phyloP scores from a whole-genome alignment of 202 grass and related monocot species.

The Musa balbisiana region DNA sequence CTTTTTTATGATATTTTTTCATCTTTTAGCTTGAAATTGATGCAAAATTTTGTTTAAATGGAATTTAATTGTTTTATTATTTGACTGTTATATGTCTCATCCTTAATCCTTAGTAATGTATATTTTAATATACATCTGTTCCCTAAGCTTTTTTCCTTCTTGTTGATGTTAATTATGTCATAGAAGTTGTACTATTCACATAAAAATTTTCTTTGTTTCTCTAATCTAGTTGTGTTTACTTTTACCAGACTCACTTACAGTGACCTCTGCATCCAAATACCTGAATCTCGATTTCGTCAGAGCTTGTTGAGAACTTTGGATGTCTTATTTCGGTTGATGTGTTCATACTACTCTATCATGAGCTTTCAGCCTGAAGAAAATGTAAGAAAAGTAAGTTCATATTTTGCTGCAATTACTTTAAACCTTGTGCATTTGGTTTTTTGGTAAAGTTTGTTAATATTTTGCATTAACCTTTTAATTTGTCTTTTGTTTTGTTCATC shows the following conservation, averaged over 20 bases:
- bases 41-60: too few relatives aligned
- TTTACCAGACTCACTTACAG: conserved; percentile 89
- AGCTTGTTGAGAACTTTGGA: conserved; percentile 91
- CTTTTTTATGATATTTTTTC: too few relatives aligned
- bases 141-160: not conserved
- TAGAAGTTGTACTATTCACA: not conserved
- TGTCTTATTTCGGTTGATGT: conserved; percentile 77
- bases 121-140: not conserved
- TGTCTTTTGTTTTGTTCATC: too few relatives aligned
- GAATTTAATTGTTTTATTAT: too few relatives aligned
- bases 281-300: conserved; percentile 77
- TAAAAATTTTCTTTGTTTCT: not conserved
- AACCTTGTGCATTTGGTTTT: not conserved
- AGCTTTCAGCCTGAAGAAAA: conserved; percentile 59
- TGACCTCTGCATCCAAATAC: conserved; percentile 91
- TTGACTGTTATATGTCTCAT: too few relatives aligned
- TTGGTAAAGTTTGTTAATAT: not conserved
- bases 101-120: too few relatives aligned
- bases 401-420: conserved; percentile 17
- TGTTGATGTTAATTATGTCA: not conserved
- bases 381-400: conserved; percentile 30
- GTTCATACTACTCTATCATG: conserved; percentile 89
- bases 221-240: conserved; percentile 10
- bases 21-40: too few relatives aligned
- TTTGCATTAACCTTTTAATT: not conserved